Evolutionary conservation across 441 rosid genomes (phyloP).

Genomic region (Syzygium malaccense): DNA sequence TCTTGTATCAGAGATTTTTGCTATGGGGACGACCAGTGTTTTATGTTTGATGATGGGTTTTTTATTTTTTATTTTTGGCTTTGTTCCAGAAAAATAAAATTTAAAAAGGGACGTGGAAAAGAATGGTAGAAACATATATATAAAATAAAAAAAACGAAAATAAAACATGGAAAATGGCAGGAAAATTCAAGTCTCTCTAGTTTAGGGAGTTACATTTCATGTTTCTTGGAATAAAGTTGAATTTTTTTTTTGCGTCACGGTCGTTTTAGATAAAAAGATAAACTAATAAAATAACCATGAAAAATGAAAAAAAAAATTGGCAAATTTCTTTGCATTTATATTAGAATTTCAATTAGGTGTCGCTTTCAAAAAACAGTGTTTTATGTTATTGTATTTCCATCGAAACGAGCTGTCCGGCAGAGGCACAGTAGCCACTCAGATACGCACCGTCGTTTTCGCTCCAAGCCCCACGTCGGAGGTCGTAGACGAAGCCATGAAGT

Average conservation of each 20-base stretch:
- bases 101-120: not conserved
- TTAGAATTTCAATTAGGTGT: not conserved
- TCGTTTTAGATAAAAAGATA: no score
- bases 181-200: no score
- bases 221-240: no score
- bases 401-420: not conserved
- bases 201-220: no score
- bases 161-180: not conserved
- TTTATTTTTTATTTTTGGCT: not conserved
- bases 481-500: constrained; percentile 24
- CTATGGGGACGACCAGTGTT: no score
- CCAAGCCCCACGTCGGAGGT: not conserved
- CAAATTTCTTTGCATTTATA: not conserved
- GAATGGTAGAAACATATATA: not conserved
- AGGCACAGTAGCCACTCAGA: not conserved
- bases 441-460: not conserved
- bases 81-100: no score
- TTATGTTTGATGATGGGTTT: no score
- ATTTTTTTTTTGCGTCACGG: no score
- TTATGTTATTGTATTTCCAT: not conserved
- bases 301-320: not conserved
- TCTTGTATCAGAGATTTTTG: no score
- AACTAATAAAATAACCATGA: not conserved
- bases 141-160: not conserved
- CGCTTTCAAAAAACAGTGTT: not conserved